Conservation (phyloP, 805 yeast species). For the Ogataea haglerorum region DNA sequence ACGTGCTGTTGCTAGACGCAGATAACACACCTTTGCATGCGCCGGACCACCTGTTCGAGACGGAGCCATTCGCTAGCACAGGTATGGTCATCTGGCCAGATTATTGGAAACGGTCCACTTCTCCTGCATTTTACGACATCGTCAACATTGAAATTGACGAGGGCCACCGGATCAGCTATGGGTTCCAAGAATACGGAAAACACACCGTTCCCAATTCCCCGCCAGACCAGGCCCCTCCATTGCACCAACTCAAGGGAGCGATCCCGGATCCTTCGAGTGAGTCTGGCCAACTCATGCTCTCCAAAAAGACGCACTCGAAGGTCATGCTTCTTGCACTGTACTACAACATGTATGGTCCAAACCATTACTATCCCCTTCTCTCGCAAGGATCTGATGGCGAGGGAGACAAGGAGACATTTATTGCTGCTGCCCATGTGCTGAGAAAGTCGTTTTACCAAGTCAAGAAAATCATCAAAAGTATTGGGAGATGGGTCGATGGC, state of each 20-base stretch:
- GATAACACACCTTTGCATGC: slow-evolving; percentile 67
- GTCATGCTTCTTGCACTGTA: slow-evolving; percentile 53
- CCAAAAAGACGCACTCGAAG: slow-evolving; percentile 52
- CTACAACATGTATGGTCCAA: slow-evolving; percentile 60
- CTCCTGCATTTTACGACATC: slow-evolving; percentile 46
- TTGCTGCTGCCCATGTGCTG: slow-evolving; percentile 57
- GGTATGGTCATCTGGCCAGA: slow-evolving; percentile 49
- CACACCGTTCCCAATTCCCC: slow-evolving; percentile 27
- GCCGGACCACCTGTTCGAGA: slow-evolving; percentile 53
- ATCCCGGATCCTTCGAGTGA: slow-evolving; percentile 64
- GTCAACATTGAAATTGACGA: slow-evolving; percentile 44
- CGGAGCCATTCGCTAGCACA: slow-evolving; percentile 49
- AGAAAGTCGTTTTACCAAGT: slow-evolving; percentile 58
- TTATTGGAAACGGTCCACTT: slow-evolving; percentile 54
- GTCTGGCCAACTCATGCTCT: slow-evolving; percentile 60
- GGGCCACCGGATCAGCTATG: slow-evolving; percentile 37
- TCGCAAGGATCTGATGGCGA: slow-evolving; percentile 49
- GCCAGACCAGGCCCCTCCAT: slow-evolving; percentile 37
- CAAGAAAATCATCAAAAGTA: slow-evolving; percentile 50
- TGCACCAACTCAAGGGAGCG: slow-evolving; percentile 57
- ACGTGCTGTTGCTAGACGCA: slow-evolving; percentile 65
- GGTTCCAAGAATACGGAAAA: slow-evolving; percentile 36
- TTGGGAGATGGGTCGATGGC: slow-evolving; percentile 45
- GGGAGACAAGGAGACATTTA: slow-evolving; percentile 59
- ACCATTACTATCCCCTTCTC: slow-evolving; percentile 50